Base-by-base conservation (phyloP, 345 rosid genomes). In the Noccaea bulbosa region DNA sequence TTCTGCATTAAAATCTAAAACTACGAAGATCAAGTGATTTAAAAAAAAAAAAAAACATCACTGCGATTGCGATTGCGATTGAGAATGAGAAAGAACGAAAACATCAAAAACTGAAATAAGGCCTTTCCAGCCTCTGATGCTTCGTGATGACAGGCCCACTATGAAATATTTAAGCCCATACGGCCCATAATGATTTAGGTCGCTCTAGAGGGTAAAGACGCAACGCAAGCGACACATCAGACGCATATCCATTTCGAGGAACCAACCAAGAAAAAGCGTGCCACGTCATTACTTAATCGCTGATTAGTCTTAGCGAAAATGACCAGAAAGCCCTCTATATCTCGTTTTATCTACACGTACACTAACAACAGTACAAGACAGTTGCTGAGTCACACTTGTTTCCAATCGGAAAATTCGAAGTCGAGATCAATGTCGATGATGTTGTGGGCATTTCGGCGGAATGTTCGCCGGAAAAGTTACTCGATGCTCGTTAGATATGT, bases 371-470 rank as follows among this genome's bases (percentile, higher is more conserved):
- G 20, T 54, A 41, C 22, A 58, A 22, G 11, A 24, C 32, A 63
- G 58, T 61, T 45, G 51, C 37, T 30, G 70, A 69, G 62, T 70
- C 76, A 64, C 60, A 52, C 65, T 67, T 24, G 37, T 47, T 68
- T 48, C 16, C 56, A 40, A 61, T 58, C 43, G 30, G 59, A 22
- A 51, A 34, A 35, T 14, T 47, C 71, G 66, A 72, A 59, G 65
- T 54, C 65, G 63, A 47, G 69, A 82, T 73, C 43, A 20, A 87
- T 86, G 92, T 83, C 89, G 67, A 72, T 71, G 65, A 79, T 82
- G 78, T 69, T 77, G 6, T 82, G 85, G 65, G 59, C 85, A 44
- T 60, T 88, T 72, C 88, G 86, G 12, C 87, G 94, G 22, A 78
- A 75, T 62, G 51, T 74, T 72, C 82, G 44, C 32, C 73, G 59